Evolutionary conservation across 805 yeast genomes (phyloP), one percentile per base, ranked within the genome.

Genomic region (Zygosaccharomyces kombuchaensis): DNA sequence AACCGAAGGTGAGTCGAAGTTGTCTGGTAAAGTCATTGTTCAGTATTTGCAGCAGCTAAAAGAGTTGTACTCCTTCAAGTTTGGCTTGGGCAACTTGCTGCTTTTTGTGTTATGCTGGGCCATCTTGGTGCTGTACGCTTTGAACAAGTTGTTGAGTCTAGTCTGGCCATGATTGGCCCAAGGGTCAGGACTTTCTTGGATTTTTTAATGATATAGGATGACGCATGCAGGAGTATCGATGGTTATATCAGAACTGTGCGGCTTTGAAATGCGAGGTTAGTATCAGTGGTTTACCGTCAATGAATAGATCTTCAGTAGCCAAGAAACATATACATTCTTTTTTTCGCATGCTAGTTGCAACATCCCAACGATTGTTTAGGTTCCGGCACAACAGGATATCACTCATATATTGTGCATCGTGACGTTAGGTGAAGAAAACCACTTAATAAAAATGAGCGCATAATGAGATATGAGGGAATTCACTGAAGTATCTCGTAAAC

Each of bases 1-100:
- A 67, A 72, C 76, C 9, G 78, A 73, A 56, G 79, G 79, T 60
- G 79, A 74, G 50, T 73, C 77, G 31, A 74, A 74, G 53, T 62
- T 74, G 29, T 69, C 74, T 7, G 70, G 76, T 43, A 74, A 74
- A 51, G 79, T 74, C 35, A 73, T 73, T 67, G 57, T 74, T 29
- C 77, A 70, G 53, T 74, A 74, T 46, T 51, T 74, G 44, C 67
- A 66, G 38, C 79, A 74, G 57, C 59, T 74, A 49, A 70, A 69
- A 53, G 77, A 74, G 48, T 57, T 74, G 25, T 74, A 74, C 59
- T 55, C 70, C 40, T 73, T 63, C 68, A 74, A 71, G 51, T 74
- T 67, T 47, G 78, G 78, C 42, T 57, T 63, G 9, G 62, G 58
- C 37, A 69, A 69, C 47, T 52, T 72, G 22, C 41, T 70, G 14